A percentile compares a stretch with the other conserved stretches of the same genome.
Conservation (phyloP, 352 stramenopile species). For the Pythium aphanidermatum region DNA sequence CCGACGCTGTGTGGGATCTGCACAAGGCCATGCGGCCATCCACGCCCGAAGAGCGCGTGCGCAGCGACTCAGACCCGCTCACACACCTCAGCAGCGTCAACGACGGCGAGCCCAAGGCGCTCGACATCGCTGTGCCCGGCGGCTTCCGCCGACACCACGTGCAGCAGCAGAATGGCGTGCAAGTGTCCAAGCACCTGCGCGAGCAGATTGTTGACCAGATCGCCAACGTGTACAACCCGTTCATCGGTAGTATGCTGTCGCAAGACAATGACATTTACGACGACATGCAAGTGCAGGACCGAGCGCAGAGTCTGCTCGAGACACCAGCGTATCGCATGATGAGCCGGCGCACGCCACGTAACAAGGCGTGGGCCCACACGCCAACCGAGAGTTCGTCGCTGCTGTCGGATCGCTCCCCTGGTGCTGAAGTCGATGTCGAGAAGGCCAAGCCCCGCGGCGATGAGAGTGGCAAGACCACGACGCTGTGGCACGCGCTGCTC, state of each 20-base stretch:
- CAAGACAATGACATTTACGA: slow-evolving; percentile 82
- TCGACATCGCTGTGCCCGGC: slow-evolving; percentile 61
- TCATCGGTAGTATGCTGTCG: slow-evolving; percentile 76
- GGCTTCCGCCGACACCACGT: slow-evolving; percentile 72
- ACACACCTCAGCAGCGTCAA: slow-evolving; percentile 24
- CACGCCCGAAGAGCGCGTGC: slow-evolving; percentile 22
- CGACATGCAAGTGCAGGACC: slow-evolving; percentile 60
- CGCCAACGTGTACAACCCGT: slow-evolving; percentile 72
- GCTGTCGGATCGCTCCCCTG: slow-evolving; percentile 7
- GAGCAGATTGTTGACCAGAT: slow-evolving; percentile 71
- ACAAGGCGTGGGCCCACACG: slow-evolving; percentile 15
- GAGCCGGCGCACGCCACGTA: slow-evolving; percentile 20
- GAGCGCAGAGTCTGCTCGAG: slow-evolving; percentile 56
- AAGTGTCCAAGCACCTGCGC: slow-evolving; percentile 50
- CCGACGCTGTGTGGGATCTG: slow-evolving; percentile 39
- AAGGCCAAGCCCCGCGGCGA: neutral
- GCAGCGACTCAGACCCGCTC: slow-evolving; percentile 52
- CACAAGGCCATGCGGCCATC: slow-evolving; percentile 37
- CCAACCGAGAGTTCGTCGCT: slow-evolving; percentile 16
- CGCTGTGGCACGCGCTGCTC: slow-evolving; percentile 69
- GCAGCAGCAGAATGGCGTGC: slow-evolving; percentile 24
- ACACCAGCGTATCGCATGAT: slow-evolving; percentile 42
- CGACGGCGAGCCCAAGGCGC: slow-evolving; percentile 29
- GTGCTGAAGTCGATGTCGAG: slow-evolving; percentile 6
- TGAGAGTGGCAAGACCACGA: slow-evolving; percentile 54